Evolutionary conservation across 345 rosid species (phyloP).

Genomic region (Orychophragmus violaceus): DNA sequence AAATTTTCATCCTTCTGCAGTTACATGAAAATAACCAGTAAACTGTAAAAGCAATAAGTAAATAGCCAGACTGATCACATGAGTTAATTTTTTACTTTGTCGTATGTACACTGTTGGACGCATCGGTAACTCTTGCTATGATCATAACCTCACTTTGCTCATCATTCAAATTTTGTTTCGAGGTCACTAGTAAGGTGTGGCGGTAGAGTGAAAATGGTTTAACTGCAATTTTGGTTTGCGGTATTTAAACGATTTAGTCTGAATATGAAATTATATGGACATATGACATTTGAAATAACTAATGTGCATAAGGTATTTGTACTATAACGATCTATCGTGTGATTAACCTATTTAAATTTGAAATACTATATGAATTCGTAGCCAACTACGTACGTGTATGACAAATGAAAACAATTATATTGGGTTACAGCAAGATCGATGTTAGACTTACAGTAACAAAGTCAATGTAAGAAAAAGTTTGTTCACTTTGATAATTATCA

Average conservation of each 20-base stretch:
- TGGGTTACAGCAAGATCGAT: background rate
- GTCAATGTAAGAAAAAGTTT: background rate
- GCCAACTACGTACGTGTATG: background rate
- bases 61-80: background rate
- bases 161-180: background rate
- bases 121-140: background rate
- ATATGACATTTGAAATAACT: background rate
- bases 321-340: background rate
- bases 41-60: too few relatives aligned
- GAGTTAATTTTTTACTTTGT: background rate
- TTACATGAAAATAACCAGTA: background rate
- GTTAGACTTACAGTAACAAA: background rate
- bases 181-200: background rate
- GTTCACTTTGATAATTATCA: background rate
- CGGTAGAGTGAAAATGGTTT: background rate
- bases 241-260: background rate
- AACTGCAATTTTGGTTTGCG: background rate
- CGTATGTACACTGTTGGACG: background rate
- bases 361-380: background rate
- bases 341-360: too few relatives aligned
- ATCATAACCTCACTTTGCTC: background rate
- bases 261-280: too few relatives aligned
- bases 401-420: background rate
- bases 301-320: background rate
- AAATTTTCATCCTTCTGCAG: background rate